These are phyloP conservation scores for Podochytrium sp. DNA, from an alignment of 192 early-diverging fungal genomes.

Conservation along the genomic window DNA sequence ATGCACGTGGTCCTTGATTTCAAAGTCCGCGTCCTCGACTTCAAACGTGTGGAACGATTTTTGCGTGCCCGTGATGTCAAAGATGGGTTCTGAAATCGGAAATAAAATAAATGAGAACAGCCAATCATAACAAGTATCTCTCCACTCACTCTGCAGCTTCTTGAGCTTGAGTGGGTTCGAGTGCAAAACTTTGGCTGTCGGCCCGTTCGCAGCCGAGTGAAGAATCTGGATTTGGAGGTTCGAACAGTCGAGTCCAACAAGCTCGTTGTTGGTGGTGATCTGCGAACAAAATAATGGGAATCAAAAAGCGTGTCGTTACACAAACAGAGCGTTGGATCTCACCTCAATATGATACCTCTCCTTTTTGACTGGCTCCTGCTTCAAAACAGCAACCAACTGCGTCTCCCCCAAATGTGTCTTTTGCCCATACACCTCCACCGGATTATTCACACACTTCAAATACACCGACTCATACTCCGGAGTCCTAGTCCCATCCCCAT, in stretches of 20 bases:
- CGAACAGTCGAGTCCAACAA: background rate
- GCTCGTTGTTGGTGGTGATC: background rate
- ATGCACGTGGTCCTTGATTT: background rate
- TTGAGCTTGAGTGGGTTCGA: background rate
- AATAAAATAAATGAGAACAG: too few species aligned
- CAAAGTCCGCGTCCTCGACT: background rate
- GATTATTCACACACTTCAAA: too few species aligned
- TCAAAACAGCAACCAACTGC: background rate
- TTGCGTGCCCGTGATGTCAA: background rate
- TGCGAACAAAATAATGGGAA: background rate
- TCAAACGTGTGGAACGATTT: background rate
- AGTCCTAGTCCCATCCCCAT: slow-evolving; percentile 15
- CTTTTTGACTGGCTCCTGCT: background rate
- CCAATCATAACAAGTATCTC: background rate
- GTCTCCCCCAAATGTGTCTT: background rate
- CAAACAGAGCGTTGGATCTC: background rate
- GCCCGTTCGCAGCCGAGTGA: background rate
- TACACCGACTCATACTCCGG: slow-evolving; percentile 7
- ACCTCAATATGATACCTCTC: background rate
- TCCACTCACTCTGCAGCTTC: background rate
- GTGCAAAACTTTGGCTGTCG: background rate
- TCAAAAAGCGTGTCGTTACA: background rate
- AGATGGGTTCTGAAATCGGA: background rate
- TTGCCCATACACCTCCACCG: background rate
- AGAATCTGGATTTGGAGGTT: background rate